phyloP scores from a whole-genome alignment of 2,329 filamentous ascomycete species.

The Sporothrix brunneoviolacea region DNA sequence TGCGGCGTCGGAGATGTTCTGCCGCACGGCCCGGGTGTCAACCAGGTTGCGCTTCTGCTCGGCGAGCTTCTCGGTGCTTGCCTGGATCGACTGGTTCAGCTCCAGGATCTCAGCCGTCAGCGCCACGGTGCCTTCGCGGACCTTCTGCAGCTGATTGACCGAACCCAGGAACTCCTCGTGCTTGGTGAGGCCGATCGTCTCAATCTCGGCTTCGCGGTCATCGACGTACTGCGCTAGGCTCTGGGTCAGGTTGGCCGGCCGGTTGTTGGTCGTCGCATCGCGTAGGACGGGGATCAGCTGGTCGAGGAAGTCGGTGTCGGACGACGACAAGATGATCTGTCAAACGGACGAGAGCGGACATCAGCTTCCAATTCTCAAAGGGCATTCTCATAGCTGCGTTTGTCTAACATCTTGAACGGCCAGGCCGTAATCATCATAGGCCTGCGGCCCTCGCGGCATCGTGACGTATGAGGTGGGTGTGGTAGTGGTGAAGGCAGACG shows the following conservation, averaged over 20 bases:
- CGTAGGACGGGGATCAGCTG: slow-evolving; percentile 91
- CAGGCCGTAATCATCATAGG: slow-evolving; percentile 25
- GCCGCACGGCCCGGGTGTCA: slow-evolving; percentile 82
- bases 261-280: slow-evolving; percentile 73
- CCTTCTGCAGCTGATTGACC: slow-evolving; percentile 86
- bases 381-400: too few species aligned
- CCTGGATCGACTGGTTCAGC: slow-evolving; percentile 89
- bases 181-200: slow-evolving; percentile 88
- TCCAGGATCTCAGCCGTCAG: slow-evolving; percentile 87
- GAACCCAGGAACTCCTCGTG: slow-evolving; percentile 95
- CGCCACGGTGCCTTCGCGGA: slow-evolving; percentile 82
- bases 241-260: slow-evolving; percentile 66
- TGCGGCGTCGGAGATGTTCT: slow-evolving; percentile 92
- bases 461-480: not conserved
- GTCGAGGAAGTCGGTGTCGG: slow-evolving; percentile 90
- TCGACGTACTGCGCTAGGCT: slow-evolving; percentile 75
- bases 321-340: slow-evolving; percentile 89
- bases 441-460: slow-evolving; percentile 22
- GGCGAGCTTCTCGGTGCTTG: slow-evolving; percentile 87
- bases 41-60: slow-evolving; percentile 92
- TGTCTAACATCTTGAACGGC: slow-evolving; percentile 21
- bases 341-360: too few species aligned
- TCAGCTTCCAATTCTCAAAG: too few species aligned
- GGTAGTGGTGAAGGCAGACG: not conserved
- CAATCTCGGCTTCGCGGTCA: slow-evolving; percentile 84